Conservation (phyloP, 345 rosid species). For the Durio zibethinus region DNA sequence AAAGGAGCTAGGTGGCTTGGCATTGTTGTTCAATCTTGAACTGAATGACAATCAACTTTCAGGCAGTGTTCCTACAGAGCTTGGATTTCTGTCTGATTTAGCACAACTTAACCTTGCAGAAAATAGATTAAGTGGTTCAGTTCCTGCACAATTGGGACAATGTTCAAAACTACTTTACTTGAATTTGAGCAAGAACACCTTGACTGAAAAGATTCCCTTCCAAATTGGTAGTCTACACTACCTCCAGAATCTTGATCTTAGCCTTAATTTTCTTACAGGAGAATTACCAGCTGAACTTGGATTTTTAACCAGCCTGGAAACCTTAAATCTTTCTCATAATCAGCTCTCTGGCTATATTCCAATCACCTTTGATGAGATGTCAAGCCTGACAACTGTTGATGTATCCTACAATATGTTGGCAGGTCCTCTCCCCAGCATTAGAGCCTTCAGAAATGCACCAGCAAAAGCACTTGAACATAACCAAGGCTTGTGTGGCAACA, state of each 20-base stretch:
- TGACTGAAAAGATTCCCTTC: conserved; percentile 26
- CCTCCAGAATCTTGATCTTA: conserved; percentile 34
- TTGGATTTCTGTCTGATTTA: conserved; percentile 22
- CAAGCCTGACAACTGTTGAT: conserved; percentile 25
- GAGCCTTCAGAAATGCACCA: conserved; percentile 30
- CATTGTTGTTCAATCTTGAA: conserved; percentile 21
- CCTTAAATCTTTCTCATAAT: conserved; percentile 39
- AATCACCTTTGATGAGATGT: conserved; percentile 16
- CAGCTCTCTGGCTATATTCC: conserved; percentile 39
- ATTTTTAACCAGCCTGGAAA: conserved; percentile 28
- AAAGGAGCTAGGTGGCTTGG: conserved; percentile 23
- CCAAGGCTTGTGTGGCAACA: conserved; percentile 29
- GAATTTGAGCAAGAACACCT: conserved; percentile 34
- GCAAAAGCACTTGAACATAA: conserved; percentile 33
- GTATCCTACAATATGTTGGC: conserved; percentile 37
- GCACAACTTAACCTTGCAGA: conserved; percentile 33
- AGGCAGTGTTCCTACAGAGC: conserved; percentile 27
- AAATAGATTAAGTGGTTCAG: conserved; percentile 22
- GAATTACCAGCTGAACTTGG: conserved; percentile 32
- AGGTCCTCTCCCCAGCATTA: conserved; percentile 37
- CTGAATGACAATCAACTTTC: conserved; percentile 27
- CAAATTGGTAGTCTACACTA: conserved; percentile 23
- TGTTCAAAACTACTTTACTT: conserved; percentile 27
- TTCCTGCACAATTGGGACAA: conserved; percentile 24
- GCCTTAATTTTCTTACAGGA: conserved; percentile 36